These are phyloP conservation scores for Phaffomyces opuntiae DNA, from an alignment of 805 yeast genomes.

Conservation along the genomic window DNA sequence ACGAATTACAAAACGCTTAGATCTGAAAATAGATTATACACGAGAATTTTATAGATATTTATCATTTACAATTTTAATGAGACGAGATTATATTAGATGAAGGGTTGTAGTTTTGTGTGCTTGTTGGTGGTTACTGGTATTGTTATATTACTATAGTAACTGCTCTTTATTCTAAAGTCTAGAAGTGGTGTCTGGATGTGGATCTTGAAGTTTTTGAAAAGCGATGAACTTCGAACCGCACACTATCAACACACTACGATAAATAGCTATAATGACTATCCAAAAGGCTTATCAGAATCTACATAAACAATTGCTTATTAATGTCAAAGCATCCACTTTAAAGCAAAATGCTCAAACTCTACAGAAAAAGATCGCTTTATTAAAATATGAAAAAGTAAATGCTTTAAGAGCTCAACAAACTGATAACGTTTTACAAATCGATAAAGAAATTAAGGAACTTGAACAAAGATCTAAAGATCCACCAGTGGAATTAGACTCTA, in stretches of 20 bases:
- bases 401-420: slow-evolving; percentile 18
- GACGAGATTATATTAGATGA: neutral
- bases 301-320: slow-evolving; percentile 18
- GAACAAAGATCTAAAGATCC: slow-evolving; percentile 17
- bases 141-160: no score
- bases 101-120: no score
- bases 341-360: slow-evolving; percentile 21
- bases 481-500: slow-evolving; percentile 9
- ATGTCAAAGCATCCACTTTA: slow-evolving; percentile 16
- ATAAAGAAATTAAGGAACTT: slow-evolving; percentile 11
- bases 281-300: slow-evolving; percentile 15
- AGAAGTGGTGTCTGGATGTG: neutral
- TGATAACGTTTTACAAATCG: slow-evolving; percentile 15
- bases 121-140: no score
- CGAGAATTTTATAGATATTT: slow-evolving; percentile 6
- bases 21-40: neutral
- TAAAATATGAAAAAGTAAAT: slow-evolving; percentile 21
- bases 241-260: neutral
- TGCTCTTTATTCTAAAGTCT: no score
- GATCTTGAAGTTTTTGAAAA: neutral
- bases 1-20: slow-evolving; percentile 18
- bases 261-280: slow-evolving; percentile 3
- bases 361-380: slow-evolving; percentile 20
- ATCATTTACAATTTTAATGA: neutral
- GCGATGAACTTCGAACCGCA: neutral